phyloP scores from a whole-genome alignment of 2,329 filamentous ascomycete genomes.

The Talaromyces sp. region DNA sequence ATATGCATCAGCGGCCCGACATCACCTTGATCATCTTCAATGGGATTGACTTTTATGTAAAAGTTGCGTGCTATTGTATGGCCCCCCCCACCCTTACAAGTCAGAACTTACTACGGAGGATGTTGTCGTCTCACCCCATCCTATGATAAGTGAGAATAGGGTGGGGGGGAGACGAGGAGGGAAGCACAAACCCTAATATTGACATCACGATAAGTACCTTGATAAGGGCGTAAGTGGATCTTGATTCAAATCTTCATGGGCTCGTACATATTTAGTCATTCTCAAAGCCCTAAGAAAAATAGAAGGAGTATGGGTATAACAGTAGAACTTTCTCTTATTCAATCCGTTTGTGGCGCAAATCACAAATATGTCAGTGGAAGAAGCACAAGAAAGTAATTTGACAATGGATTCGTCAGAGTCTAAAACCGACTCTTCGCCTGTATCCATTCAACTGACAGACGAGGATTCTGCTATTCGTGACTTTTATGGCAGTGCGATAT shows the following conservation, averaged over 20 bases:
- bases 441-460: not conserved
- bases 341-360: not conserved
- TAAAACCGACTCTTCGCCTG: not conserved
- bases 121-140: not conserved
- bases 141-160: not conserved
- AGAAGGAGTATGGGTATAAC: too few species aligned
- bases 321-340: not conserved
- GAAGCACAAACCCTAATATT: not conserved
- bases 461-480: not conserved
- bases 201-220: not conserved
- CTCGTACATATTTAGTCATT: not conserved
- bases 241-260: not conserved
- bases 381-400: not conserved
- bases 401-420: not conserved
- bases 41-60: not conserved
- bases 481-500: slow-evolving; percentile 41
- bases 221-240: slow-evolving; percentile 2
- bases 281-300: not conserved
- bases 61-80: not conserved
- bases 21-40: not conserved
- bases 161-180: not conserved
- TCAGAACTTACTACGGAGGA: too few species aligned
- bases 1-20: slow-evolving; percentile 1
- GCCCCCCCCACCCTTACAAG: not conserved
- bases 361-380: not conserved